phyloP scores from a whole-genome alignment of 441 rosid genomes.

The Pelargonium exstipulatum region DNA sequence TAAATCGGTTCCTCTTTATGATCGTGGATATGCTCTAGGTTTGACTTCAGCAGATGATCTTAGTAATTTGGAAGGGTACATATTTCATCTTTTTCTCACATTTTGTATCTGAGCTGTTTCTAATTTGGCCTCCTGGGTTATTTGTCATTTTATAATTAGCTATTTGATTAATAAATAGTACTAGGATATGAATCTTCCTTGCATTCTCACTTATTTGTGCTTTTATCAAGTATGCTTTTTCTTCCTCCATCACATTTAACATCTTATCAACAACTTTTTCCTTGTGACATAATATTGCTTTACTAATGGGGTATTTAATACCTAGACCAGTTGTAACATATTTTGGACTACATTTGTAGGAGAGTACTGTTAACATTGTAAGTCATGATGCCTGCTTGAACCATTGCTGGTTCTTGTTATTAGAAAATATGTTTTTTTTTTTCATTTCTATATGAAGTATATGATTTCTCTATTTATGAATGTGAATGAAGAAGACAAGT shows the following conservation, averaged over 20 bases:
- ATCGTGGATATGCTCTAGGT: slow-evolving; percentile 79
- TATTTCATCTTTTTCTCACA: not conserved
- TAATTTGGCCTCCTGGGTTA: not conserved
- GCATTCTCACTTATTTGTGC: not conserved
- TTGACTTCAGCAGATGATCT: slow-evolving; percentile 62
- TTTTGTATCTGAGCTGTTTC: not conserved
- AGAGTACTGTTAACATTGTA: not conserved
- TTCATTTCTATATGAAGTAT: not conserved
- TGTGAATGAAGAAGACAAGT: not conserved
- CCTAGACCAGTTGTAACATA: not conserved
- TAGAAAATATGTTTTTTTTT: not conserved
- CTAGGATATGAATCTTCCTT: not conserved
- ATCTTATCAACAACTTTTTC: not conserved
- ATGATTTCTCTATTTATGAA: not conserved
- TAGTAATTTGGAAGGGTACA: slow-evolving; percentile 66
- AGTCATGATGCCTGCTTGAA: not conserved
- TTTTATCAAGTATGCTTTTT: not conserved
- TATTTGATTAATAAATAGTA: not conserved
- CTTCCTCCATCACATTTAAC: not conserved
- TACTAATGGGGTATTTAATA: not conserved
- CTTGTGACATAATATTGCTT: not conserved
- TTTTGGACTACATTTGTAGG: not conserved
- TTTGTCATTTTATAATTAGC: not conserved
- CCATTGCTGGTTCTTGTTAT: not conserved
- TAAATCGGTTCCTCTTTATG: slow-evolving; percentile 72